Percentiles rank a stretch among this genome's conserved stretches.
These are phyloP conservation scores for Fusarium lateritium DNA, from an alignment of 2,329 filamentous ascomycete species.

Conservation along the genomic window DNA sequence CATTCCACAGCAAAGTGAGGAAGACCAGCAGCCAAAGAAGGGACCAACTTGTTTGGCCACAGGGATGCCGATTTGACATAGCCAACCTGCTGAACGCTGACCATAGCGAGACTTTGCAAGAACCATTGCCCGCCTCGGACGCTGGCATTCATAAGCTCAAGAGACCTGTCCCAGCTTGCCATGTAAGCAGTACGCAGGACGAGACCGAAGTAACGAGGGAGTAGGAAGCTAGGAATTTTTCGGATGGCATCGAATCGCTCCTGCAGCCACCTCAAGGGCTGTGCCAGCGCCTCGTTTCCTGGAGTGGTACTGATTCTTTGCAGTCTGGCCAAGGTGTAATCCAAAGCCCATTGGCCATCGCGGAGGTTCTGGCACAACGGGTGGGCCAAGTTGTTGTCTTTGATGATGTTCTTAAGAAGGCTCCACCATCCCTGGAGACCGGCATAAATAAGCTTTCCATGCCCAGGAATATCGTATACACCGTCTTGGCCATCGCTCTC, in stretches of 20 bases:
- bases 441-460: constrained; percentile 91
- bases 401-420: constrained; percentile 85
- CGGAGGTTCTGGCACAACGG: constrained; percentile 94
- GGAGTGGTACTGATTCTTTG: constrained; percentile 77
- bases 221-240: constrained; percentile 86
- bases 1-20: constrained; percentile 95
- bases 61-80: constrained; percentile 91
- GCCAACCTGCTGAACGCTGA: constrained; percentile 92
- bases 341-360: constrained; percentile 91
- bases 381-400: constrained; percentile 91
- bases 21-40: constrained; percentile 90
- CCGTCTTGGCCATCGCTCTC: constrained; percentile 85
- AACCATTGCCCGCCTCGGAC: constrained; percentile 89
- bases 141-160: constrained; percentile 84
- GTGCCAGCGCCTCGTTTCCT: constrained; percentile 73
- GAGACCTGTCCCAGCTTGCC: constrained; percentile 82
- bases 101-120: constrained; percentile 88
- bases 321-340: constrained; percentile 86
- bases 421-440: constrained; percentile 99
- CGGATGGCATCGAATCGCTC: constrained; percentile 90
- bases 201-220: constrained; percentile 94
- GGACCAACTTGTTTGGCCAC: constrained; percentile 87
- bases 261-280: constrained; percentile 83
- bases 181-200: constrained; percentile 90
- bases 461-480: constrained; percentile 87